phyloP scores from a whole-genome alignment of 352 stramenopile species.

The Globisporangium iwayamae region DNA sequence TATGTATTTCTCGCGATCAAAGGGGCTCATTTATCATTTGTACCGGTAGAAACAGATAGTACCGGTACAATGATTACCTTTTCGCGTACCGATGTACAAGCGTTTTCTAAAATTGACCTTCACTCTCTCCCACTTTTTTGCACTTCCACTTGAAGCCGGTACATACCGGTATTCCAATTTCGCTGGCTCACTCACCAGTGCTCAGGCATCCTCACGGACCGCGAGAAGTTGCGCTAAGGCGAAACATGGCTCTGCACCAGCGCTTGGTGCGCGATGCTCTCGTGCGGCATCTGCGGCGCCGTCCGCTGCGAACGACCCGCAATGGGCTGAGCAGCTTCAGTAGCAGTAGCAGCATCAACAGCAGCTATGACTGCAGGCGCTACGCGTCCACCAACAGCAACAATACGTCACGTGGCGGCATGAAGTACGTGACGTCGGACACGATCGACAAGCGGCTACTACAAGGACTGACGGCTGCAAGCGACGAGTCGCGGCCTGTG shows the following conservation, averaged over 20 bases:
- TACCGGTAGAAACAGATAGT: too few relatives aligned
- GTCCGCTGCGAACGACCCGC: background rate
- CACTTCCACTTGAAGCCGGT: too few relatives aligned
- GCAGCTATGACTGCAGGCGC: background rate
- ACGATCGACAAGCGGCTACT: constrained; percentile 57
- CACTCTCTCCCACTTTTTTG: too few relatives aligned
- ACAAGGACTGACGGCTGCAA: constrained; percentile 51
- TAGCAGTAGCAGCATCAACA: background rate
- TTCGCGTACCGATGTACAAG: too few relatives aligned
- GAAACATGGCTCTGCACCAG: background rate
- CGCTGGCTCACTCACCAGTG: too few relatives aligned
- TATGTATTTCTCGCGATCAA: too few relatives aligned
- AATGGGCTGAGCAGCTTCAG: background rate
- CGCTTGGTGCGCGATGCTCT: background rate
- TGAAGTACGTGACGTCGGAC: constrained; percentile 72
- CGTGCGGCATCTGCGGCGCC: background rate
- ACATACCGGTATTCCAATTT: too few relatives aligned
- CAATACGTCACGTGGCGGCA: background rate
- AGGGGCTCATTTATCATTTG: too few relatives aligned
- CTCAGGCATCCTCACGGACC: too few relatives aligned
- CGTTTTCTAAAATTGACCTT: too few relatives aligned
- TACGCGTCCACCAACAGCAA: background rate
- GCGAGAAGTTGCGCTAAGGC: too few relatives aligned
- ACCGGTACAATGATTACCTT: too few relatives aligned
- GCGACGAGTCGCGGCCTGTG: constrained; percentile 63